A percentile compares a stretch with the other conserved stretches of the same genome.
Evolutionary conservation across 768 basidiomycete species (phyloP).

Genomic region (Hygrocybe coccinea): DNA sequence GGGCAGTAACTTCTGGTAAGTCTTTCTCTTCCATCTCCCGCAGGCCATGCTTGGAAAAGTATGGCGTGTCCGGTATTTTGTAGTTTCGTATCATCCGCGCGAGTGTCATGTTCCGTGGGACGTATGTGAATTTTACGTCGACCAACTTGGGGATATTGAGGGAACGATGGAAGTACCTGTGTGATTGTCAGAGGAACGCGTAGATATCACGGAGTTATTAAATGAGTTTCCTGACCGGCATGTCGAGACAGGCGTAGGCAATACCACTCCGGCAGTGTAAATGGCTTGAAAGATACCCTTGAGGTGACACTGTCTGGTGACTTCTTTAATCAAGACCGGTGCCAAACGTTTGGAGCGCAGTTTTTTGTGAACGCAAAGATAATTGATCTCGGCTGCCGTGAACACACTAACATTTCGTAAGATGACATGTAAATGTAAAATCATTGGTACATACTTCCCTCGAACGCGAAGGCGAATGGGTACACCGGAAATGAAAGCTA

Average conservation of each 20-base stretch:
- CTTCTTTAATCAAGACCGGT: slow-evolving; percentile 95
- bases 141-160: slow-evolving; percentile 90
- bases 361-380: slow-evolving; percentile 96
- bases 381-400: slow-evolving; percentile 87
- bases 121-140: slow-evolving; percentile 81
- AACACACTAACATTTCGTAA: slow-evolving; percentile 46
- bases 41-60: slow-evolving; percentile 45
- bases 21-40: slow-evolving; percentile 87
- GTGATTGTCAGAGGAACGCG: background rate
- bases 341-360: slow-evolving; percentile 90
- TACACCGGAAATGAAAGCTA: slow-evolving; percentile 94
- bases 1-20: slow-evolving; percentile 58
- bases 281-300: slow-evolving; percentile 93
- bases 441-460: slow-evolving; percentile 52
- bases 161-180: slow-evolving; percentile 86
- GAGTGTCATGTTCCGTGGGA: slow-evolving; percentile 82
- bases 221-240: slow-evolving; percentile 48
- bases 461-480: slow-evolving; percentile 85
- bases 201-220: slow-evolving; percentile 17
- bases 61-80: slow-evolving; percentile 52
- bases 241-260: slow-evolving; percentile 89
- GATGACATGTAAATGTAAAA: background rate
- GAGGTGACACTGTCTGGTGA: slow-evolving; percentile 88
- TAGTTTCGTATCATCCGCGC: slow-evolving; percentile 83
- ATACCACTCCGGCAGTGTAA: slow-evolving; percentile 89